These are phyloP conservation scores for Fibroporia radiculosa DNA, from an alignment of 768 basidiomycete genomes.

Conservation along the genomic window DNA sequence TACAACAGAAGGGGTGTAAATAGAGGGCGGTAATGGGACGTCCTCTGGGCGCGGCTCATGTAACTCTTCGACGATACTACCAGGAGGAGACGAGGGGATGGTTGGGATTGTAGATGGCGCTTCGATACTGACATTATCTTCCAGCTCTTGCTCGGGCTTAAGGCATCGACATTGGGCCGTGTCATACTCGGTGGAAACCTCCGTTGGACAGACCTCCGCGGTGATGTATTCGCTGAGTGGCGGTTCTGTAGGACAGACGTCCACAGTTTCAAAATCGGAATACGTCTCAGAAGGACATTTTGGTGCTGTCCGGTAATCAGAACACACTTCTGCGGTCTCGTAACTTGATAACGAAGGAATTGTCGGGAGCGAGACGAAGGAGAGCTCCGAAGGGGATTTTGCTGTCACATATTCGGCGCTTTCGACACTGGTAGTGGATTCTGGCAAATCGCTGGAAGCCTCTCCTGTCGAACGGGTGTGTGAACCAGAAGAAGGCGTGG, in stretches of 20 bases:
- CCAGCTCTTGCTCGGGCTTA: slow-evolving; percentile 11
- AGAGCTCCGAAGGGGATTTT: slow-evolving; percentile 23
- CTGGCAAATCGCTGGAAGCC: background rate
- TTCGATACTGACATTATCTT: slow-evolving; percentile 14
- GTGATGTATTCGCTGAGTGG: slow-evolving; percentile 46
- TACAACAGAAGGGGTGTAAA: slow-evolving; percentile 19
- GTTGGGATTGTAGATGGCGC: slow-evolving; percentile 24
- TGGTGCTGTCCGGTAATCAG: slow-evolving; percentile 27
- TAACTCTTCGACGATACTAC: slow-evolving; percentile 1
- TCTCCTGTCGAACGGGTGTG: slow-evolving; percentile 10
- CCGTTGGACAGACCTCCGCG: slow-evolving; percentile 38
- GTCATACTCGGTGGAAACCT: slow-evolving; percentile 36
- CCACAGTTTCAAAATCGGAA: slow-evolving; percentile 36
- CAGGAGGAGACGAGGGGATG: slow-evolving; percentile 19
- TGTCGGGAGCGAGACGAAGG: slow-evolving; percentile 50
- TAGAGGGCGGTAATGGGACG: slow-evolving; percentile 36
- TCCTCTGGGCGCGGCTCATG: slow-evolving; percentile 24
- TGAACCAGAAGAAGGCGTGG: slow-evolving; percentile 12
- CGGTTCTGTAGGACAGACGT: slow-evolving; percentile 30
- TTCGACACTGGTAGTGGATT: background rate
- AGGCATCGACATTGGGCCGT: slow-evolving; percentile 35
- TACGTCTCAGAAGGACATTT: slow-evolving; percentile 27
- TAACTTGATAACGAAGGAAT: slow-evolving; percentile 46
- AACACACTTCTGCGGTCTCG: slow-evolving; percentile 31
- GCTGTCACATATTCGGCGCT: slow-evolving; percentile 8